A percentile compares a stretch with the other conserved stretches of the same genome.
These are phyloP conservation scores for Leccinum aurantiacum DNA, from an alignment of 768 basidiomycete species.

Conservation along the genomic window DNA sequence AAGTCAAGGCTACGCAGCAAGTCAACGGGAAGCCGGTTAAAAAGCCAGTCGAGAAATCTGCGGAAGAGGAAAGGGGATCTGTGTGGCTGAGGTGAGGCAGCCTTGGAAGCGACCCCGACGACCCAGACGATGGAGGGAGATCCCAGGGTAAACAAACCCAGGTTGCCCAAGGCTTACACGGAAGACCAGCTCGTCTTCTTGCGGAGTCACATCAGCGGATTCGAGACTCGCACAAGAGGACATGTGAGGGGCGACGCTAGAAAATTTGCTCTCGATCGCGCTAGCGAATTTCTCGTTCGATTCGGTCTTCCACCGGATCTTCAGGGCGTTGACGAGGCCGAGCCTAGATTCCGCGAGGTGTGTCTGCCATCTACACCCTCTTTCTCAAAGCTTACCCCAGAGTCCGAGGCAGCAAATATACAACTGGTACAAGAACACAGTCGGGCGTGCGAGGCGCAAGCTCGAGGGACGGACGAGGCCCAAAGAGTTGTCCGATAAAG, in stretches of 20 bases:
- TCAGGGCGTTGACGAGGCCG: conserved; percentile 54
- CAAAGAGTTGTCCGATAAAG: conserved; percentile 51
- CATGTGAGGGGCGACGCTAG: conserved; percentile 67
- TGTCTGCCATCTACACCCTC: neutral
- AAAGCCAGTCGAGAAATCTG: no score
- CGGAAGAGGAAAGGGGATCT: conserved; percentile 2
- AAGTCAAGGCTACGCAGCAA: no score
- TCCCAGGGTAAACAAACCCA: conserved; percentile 66
- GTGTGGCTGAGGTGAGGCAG: conserved; percentile 22
- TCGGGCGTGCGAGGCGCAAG: conserved; percentile 58
- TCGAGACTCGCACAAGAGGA: conserved; percentile 58
- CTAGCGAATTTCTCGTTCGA: conserved; percentile 56
- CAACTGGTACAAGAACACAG: conserved; percentile 74
- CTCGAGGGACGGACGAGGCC: conserved; percentile 54
- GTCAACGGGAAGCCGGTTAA: no score
- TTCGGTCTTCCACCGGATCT: conserved; percentile 61
- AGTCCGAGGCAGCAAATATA: conserved; percentile 53
- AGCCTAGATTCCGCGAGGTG: conserved; percentile 61
- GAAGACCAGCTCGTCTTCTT: conserved; percentile 62
- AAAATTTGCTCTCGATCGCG: conserved; percentile 64
- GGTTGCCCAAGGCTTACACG: conserved; percentile 63
- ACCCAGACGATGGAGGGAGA: conserved; percentile 43
- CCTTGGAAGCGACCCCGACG: conserved; percentile 7
- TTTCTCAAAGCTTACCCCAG: no score
- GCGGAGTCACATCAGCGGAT: conserved; percentile 51